Percentiles rank a stretch among this genome's conserved stretches.
Conservation (phyloP, 768 basidiomycete genomes). For the Chiua virens region DNA sequence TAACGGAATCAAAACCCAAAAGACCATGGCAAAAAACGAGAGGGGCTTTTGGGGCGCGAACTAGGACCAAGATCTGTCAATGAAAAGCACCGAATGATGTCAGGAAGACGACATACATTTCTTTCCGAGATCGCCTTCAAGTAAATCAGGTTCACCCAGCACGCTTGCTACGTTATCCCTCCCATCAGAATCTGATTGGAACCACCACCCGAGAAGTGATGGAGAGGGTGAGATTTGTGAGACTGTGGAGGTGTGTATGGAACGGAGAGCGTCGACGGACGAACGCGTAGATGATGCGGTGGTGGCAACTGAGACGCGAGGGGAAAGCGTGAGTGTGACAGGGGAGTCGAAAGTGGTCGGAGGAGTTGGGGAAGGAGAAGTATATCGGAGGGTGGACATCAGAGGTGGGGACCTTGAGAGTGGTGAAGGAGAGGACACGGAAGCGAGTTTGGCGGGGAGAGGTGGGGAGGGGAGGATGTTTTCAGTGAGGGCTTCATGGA, state of each 20-base stretch:
- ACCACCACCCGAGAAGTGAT: slow-evolving; percentile 47
- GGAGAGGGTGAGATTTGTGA: slow-evolving; percentile 26
- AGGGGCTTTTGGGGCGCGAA: slow-evolving; percentile 78
- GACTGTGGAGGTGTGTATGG: slow-evolving; percentile 32
- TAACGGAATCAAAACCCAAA: slow-evolving; percentile 85
- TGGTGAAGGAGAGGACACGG: slow-evolving; percentile 34
- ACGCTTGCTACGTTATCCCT: slow-evolving; percentile 46
- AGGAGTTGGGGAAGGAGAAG: slow-evolving; percentile 62
- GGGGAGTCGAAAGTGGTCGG: slow-evolving; percentile 35
- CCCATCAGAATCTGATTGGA: slow-evolving; percentile 38
- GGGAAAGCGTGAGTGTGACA: slow-evolving; percentile 11
- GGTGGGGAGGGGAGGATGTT: slow-evolving; percentile 40
- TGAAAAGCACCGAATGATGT: background rate
- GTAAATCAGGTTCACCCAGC: slow-evolving; percentile 49
- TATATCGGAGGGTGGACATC: slow-evolving; percentile 54
- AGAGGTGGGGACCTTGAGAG: slow-evolving; percentile 49
- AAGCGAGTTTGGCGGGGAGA: slow-evolving; percentile 43
- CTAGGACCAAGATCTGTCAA: slow-evolving; percentile 36
- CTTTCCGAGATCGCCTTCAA: slow-evolving; percentile 40
- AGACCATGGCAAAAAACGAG: slow-evolving; percentile 96
- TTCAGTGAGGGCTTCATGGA: slow-evolving; percentile 49
- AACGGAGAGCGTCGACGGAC: slow-evolving; percentile 61
- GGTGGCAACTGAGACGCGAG: slow-evolving; percentile 19
- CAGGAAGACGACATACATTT: slow-evolving; percentile 55
- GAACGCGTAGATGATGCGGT: slow-evolving; percentile 37